Evolutionary conservation across 2,329 filamentous ascomycete species (phyloP).

Genomic region (Botryotinia calthae): DNA sequence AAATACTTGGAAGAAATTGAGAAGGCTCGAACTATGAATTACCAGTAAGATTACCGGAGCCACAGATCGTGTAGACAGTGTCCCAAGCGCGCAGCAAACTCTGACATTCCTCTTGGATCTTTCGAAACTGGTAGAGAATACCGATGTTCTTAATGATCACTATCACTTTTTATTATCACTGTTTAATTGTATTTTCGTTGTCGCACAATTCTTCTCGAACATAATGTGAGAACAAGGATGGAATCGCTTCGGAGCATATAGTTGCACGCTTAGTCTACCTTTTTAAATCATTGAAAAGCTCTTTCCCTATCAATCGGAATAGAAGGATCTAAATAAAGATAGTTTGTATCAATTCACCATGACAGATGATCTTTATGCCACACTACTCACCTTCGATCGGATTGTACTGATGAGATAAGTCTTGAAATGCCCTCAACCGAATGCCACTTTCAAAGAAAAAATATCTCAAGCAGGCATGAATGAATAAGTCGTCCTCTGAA

Average conservation of each 20-base stretch:
- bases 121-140: neutral
- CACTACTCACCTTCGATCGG: neutral
- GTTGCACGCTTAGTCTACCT: neutral
- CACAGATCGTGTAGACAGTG: accelerated
- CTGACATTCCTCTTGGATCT: no score
- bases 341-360: neutral
- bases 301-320: neutral
- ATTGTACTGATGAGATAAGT: neutral
- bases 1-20: neutral
- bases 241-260: neutral
- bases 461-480: neutral
- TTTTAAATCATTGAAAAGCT: neutral
- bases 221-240: neutral
- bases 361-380: neutral
- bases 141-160: neutral
- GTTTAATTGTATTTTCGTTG: neutral
- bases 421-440: neutral
- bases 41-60: accelerated
- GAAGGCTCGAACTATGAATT: accelerated
- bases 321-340: no score
- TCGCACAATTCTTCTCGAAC: accelerated
- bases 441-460: neutral
- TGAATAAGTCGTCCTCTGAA: neutral
- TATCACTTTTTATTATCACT: neutral
- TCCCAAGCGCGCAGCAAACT: no score